Evolutionary conservation across 108 stramenopile species (phyloP).

Genomic region (Thalassiosira profunda): DNA sequence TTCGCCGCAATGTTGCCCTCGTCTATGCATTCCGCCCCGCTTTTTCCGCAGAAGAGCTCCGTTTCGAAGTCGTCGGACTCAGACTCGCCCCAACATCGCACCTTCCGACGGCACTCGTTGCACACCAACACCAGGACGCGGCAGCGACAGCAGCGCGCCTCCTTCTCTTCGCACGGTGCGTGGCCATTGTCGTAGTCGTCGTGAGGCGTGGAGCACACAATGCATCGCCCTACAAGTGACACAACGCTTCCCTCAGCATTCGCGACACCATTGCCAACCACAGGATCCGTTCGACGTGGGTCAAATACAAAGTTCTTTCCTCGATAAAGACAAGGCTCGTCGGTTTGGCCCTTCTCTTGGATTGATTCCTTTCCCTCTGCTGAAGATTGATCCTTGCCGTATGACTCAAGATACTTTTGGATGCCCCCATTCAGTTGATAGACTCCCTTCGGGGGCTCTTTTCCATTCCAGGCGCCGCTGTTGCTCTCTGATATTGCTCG

Average conservation of each 20-base stretch:
- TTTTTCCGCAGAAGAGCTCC: slow-evolving; percentile 61
- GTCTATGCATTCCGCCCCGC: slow-evolving; percentile 67
- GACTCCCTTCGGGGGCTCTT: slow-evolving; percentile 45
- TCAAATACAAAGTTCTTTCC: slow-evolving; percentile 95
- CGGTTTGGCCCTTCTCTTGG: neutral
- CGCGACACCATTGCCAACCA: slow-evolving; percentile 44
- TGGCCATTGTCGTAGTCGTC: slow-evolving; percentile 93
- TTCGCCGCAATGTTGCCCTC: slow-evolving; percentile 65
- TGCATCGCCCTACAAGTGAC: slow-evolving; percentile 60
- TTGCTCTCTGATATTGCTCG: slow-evolving; percentile 56
- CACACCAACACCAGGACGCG: slow-evolving; percentile 84
- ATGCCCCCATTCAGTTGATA: slow-evolving; percentile 87
- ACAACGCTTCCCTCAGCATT: slow-evolving; percentile 50
- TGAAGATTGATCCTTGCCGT: no score
- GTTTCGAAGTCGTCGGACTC: slow-evolving; percentile 11
- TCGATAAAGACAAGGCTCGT: slow-evolving; percentile 48
- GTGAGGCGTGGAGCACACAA: slow-evolving; percentile 66
- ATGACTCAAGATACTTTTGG: slow-evolving; percentile 70
- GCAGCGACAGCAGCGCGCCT: slow-evolving; percentile 84
- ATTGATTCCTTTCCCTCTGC: no score
- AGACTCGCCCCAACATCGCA: slow-evolving; percentile 61
- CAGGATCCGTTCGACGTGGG: slow-evolving; percentile 63
- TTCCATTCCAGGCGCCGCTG: slow-evolving; percentile 48
- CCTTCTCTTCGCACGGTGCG: slow-evolving; percentile 73
- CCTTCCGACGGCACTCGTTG: slow-evolving; percentile 61